Evolutionary conservation across 2,329 filamentous ascomycete species (phyloP).

Genomic region (Mycosphaerella sp.): DNA sequence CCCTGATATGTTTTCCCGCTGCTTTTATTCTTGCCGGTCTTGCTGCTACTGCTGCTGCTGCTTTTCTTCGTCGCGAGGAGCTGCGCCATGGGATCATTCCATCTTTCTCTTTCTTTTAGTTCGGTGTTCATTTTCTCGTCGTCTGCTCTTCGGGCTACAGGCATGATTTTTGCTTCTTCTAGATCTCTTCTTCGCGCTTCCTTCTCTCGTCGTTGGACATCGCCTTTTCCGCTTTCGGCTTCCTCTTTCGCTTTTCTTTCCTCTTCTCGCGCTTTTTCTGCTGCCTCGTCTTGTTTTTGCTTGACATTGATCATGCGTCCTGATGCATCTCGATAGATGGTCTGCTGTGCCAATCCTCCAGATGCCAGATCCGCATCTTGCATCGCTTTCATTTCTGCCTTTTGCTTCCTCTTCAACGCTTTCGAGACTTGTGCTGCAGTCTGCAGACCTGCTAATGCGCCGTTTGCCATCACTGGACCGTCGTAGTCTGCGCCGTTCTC

Average conservation of each 20-base stretch:
- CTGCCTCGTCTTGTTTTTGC: constrained; percentile 81
- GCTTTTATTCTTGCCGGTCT: constrained; percentile 51
- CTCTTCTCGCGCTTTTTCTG: constrained; percentile 69
- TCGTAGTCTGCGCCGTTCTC: constrained; percentile 46
- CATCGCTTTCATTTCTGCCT: constrained; percentile 52
- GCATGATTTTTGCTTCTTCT: constrained; percentile 75
- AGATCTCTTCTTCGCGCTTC: constrained; percentile 60
- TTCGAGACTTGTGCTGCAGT: constrained; percentile 65
- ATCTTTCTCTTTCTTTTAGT: constrained; percentile 66
- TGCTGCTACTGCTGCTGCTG: constrained; percentile 45
- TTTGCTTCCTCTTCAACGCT: constrained; percentile 55
- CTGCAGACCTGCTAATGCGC: constrained; percentile 81
- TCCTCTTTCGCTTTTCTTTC: constrained; percentile 58
- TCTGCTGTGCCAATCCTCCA: constrained; percentile 58
- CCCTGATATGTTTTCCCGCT: constrained; percentile 61
- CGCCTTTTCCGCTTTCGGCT: constrained; percentile 68
- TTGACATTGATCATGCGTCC: constrained; percentile 89
- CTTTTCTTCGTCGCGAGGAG: constrained; percentile 58
- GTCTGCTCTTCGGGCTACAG: constrained; percentile 71
- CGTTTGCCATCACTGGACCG: constrained; percentile 71
- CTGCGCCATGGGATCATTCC: constrained; percentile 89
- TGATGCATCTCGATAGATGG: constrained; percentile 90
- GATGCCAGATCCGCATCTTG: constrained; percentile 41
- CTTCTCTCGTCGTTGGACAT: constrained; percentile 70
- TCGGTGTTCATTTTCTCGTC: constrained; percentile 82